phyloP scores from a whole-genome alignment of 495 filamentous ascomycete species.

The Lasiosphaeria miniovina region DNA sequence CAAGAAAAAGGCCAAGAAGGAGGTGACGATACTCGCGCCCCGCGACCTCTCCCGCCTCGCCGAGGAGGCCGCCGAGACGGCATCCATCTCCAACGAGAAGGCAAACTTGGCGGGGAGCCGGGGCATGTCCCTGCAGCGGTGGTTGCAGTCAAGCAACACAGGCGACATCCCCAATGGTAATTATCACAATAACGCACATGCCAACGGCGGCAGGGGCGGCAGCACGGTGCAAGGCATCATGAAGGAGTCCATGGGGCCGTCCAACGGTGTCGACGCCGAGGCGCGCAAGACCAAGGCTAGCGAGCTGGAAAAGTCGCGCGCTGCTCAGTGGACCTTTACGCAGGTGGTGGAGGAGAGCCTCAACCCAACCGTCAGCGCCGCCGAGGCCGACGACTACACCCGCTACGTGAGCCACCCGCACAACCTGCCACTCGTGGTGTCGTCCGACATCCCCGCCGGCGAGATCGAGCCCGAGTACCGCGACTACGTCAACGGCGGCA shows the following conservation, averaged over 20 bases:
- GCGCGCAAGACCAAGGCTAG: constrained; percentile 37
- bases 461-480: constrained; percentile 64
- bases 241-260: constrained; percentile 31
- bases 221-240: constrained; percentile 44
- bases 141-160: constrained; percentile 43
- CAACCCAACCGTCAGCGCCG: constrained; percentile 68
- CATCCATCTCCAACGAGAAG: constrained; percentile 36
- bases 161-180: too few species aligned
- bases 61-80: constrained; percentile 34
- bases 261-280: constrained; percentile 21
- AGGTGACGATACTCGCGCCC: constrained; percentile 59
- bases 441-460: constrained; percentile 55
- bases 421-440: constrained; percentile 81
- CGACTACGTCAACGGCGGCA: constrained; percentile 66
- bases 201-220: constrained; percentile 14
- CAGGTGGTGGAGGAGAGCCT: constrained; percentile 77
- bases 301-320: constrained; percentile 60
- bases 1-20: constrained; percentile 55
- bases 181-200: constrained; percentile 13
- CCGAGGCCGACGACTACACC: constrained; percentile 80
- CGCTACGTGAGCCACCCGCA: constrained; percentile 91
- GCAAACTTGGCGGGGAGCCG: constrained; percentile 22
- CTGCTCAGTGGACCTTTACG: constrained; percentile 81
- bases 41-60: constrained; percentile 37
- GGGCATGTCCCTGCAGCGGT: constrained; percentile 50